Base-by-base conservation (phyloP, 805 yeast genomes). In the Saccharomycopsis sp. region DNA sequence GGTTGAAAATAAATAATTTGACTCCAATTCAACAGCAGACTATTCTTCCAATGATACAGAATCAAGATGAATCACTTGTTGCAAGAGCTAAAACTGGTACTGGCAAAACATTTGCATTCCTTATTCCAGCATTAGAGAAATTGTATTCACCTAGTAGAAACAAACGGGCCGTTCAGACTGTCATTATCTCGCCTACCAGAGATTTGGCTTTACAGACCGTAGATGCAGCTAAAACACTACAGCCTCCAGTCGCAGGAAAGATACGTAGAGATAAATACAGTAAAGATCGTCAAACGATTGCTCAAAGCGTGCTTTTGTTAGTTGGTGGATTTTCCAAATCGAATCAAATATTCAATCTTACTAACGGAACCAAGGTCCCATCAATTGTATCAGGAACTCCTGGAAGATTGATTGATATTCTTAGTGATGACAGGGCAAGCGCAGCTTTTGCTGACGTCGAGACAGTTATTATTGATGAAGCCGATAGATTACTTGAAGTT, bases 81-180 rank as follows among this genome's bases (percentile, higher is more conserved):
- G 91, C 90, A 44, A 79, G 96, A 66, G 97, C 97, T 25, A 89
- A 89, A 70, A 91, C 97, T 2, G 97, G 97, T 69, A 91, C 97
- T 1, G 97, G 97, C 67, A 91, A 91, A 70, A 91, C 97, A 0
- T 82, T 88, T 62, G 96, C 97, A 0, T 91, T 89, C 70, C 86
- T 92, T 61, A 75, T 92, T 50, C 97, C 97, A 72, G 78, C 59
- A 63, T 74, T 67, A 72, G 73, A 67, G 63, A 74, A 64, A 66
- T 66, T 59, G 12, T 66, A 68, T 44, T 56, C 62, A 9, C 59
- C 60, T 2, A 71, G 69, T 17, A 67, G 69, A 3, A 69, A 73
- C 49, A 70, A 72, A 60, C 50, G 44, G n/a, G 22, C 19, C 7
- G 86, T 83, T 19, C 75, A 79, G 63, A 77, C 90, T 35, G 79